Evolutionary conservation across 1,139 yeast genomes (phyloP).

Genomic region (Candida anutae): DNA sequence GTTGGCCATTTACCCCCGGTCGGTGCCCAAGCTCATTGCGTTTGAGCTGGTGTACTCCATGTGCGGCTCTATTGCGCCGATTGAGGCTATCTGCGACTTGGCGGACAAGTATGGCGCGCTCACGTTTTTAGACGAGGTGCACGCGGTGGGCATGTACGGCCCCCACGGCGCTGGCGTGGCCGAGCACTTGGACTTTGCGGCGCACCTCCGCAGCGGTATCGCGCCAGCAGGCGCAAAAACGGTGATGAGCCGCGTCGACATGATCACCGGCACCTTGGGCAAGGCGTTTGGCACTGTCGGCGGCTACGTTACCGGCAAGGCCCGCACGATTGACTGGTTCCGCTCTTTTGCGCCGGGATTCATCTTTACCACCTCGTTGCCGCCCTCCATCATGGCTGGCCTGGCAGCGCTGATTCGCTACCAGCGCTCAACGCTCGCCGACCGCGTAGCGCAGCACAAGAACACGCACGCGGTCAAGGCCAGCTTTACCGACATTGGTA

Average conservation of each 20-base stretch:
- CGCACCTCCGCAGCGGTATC: constrained; percentile 64
- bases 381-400: constrained; percentile 98
- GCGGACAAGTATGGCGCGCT: constrained; percentile 97
- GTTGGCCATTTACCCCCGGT: constrained; percentile 72
- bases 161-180: constrained; percentile 99
- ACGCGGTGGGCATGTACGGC: constrained; percentile 98
- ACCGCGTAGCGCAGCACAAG: constrained; percentile 77
- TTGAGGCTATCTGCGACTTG: constrained; percentile 84
- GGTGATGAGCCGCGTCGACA: constrained; percentile 84
- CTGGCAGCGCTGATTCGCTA: constrained; percentile 80
- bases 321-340: constrained; percentile 82
- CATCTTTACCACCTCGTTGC: constrained; percentile 90
- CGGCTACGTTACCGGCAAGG: constrained; percentile 91
- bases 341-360: constrained; percentile 97
- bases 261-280: constrained; percentile 95
- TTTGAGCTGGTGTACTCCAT: constrained; percentile 95
- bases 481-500: constrained; percentile 60
- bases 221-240: constrained; percentile 33
- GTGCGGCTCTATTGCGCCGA: constrained; percentile 97
- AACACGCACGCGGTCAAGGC: constrained; percentile 81
- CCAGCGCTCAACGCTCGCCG: constrained; percentile 69
- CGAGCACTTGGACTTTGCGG: constrained; percentile 85
- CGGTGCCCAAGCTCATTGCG: constrained; percentile 89
- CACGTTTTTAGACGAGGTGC: constrained; percentile 96
- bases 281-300: constrained; percentile 97